Base-by-base conservation (phyloP, 2,329 filamentous ascomycete genomes). In the Didymella glomerata region DNA sequence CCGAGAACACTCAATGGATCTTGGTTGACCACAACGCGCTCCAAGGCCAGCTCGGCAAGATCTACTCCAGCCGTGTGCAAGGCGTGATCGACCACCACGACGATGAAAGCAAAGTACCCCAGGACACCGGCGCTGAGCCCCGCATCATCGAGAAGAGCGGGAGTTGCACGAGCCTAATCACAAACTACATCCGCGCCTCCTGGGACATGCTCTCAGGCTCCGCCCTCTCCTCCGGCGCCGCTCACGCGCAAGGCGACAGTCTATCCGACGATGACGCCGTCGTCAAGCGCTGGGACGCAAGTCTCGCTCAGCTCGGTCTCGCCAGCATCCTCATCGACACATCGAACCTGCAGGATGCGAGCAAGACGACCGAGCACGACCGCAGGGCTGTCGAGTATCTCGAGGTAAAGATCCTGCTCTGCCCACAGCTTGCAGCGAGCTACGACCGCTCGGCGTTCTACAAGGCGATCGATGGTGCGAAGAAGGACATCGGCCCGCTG, bases 11-110 rank as follows among this genome's bases (percentile, higher is more conserved):
- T 1, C 81, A 80, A 48, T 93, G 90, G 90, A 78, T 92, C 18
- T 80, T 95, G 1, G 90, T 95, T 4, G 91, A 95, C 77, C 92
- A 95, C 80, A 95, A 95, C 72, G 83, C 81, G 0, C 80, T 92
- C 47, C 88, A 89, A 6, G 90, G 90, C 0, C 68, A 77, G 14
- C 79, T 94, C 16, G 84, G 82, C 16, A 76, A 73, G 36, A 75
- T 80, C 16, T 91, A 86, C 69, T 77, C 78, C 0, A 61, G 71
- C 4, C 78, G 80, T 9, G 84, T 93, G 0, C 77, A 82, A 4
- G 90, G 88, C 4, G 88, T 88, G 63, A 84, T 95, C 53, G 91
- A 95, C 76, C 91, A 95, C 76, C 92, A 95, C 72, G 87, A 85
- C 0, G 91, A 95, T 62, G 91, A 95, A 69, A 75, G 80, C 6